phyloP scores from a whole-genome alignment of 805 yeast genomes.

The Zygoascus ofunaensis region DNA sequence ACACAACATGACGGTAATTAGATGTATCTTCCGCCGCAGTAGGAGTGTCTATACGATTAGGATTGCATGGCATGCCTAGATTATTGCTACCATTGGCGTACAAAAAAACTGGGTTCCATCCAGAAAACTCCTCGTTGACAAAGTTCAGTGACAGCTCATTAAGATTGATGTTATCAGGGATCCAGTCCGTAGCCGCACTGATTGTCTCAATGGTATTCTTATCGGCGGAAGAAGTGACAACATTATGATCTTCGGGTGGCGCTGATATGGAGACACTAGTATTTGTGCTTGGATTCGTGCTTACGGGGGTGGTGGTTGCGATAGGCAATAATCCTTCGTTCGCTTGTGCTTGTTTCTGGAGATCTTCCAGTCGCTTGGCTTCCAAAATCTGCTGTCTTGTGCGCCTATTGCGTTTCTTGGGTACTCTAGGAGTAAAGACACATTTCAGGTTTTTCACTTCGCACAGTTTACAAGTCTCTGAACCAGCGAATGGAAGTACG shows the following conservation, averaged over 20 bases:
- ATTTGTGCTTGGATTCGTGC: no score
- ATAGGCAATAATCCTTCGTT: no score
- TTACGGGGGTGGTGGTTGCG: no score
- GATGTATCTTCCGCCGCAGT: not conserved
- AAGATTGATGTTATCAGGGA: not conserved
- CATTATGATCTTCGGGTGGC: not conserved
- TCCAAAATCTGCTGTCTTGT: not conserved
- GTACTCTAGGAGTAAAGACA: slow-evolving; percentile 6
- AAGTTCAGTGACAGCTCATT: not conserved
- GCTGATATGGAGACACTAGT: no score
- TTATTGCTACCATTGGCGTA: not conserved
- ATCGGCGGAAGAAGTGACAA: no score
- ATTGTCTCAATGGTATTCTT: no score
- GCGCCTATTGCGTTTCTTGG: not conserved
- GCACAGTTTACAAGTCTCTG: slow-evolving; percentile 10
- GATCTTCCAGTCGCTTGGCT: no score
- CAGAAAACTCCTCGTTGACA: slow-evolving; percentile 1
- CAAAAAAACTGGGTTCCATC: not conserved
- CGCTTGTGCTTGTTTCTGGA: no score
- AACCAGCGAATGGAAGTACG: slow-evolving; percentile 3
- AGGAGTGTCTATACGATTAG: no score
- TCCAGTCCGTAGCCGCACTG: no score
- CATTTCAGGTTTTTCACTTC: slow-evolving; percentile 8
- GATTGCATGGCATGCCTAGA: no score
- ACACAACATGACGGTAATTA: slow-evolving; percentile 2